These are phyloP conservation scores for Pyrenopolyporus hunteri DNA, from an alignment of 495 filamentous ascomycete species.

Conservation along the genomic window DNA sequence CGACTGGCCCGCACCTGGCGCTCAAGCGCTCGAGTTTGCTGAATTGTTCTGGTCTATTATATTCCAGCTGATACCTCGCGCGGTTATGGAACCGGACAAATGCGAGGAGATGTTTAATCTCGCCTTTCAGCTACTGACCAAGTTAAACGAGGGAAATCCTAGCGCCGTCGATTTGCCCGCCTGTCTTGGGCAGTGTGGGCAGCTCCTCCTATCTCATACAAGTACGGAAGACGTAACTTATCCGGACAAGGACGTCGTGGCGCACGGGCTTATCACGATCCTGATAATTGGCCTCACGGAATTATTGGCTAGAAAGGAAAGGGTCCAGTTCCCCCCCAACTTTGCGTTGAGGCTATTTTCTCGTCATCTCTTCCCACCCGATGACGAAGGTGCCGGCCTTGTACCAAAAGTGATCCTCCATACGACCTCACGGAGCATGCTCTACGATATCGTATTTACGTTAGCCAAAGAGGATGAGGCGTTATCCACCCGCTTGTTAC, in stretches of 20 bases:
- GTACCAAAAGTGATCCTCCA: slow-evolving; percentile 52
- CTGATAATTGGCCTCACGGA: slow-evolving; percentile 39
- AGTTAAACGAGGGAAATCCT: slow-evolving; percentile 58
- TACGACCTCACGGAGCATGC: slow-evolving; percentile 63
- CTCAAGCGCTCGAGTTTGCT: slow-evolving; percentile 45
- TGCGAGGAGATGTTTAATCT: slow-evolving; percentile 55
- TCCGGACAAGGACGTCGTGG: slow-evolving; percentile 56
- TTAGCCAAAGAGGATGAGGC: slow-evolving; percentile 61
- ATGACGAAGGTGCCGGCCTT: slow-evolving; percentile 45
- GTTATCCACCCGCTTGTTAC: slow-evolving; percentile 58
- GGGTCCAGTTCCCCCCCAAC: slow-evolving; percentile 8
- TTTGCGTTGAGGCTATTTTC: slow-evolving; percentile 67
- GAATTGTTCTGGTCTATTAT: slow-evolving; percentile 57
- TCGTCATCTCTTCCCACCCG: slow-evolving; percentile 71
- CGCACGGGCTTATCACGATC: slow-evolving; percentile 55
- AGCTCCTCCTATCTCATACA: slow-evolving; percentile 59
- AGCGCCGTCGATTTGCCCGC: slow-evolving; percentile 56
- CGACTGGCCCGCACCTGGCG: slow-evolving; percentile 9
- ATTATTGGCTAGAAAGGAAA: slow-evolving; percentile 9
- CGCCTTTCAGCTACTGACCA: slow-evolving; percentile 57
- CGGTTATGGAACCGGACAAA: slow-evolving; percentile 41
- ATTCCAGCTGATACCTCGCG: slow-evolving; percentile 48
- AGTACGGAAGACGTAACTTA: slow-evolving; percentile 55
- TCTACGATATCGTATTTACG: slow-evolving; percentile 67
- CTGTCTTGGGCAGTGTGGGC: slow-evolving; percentile 60